phyloP scores from a whole-genome alignment of 2,329 filamentous ascomycete genomes.

The Colletotrichum cereale region DNA sequence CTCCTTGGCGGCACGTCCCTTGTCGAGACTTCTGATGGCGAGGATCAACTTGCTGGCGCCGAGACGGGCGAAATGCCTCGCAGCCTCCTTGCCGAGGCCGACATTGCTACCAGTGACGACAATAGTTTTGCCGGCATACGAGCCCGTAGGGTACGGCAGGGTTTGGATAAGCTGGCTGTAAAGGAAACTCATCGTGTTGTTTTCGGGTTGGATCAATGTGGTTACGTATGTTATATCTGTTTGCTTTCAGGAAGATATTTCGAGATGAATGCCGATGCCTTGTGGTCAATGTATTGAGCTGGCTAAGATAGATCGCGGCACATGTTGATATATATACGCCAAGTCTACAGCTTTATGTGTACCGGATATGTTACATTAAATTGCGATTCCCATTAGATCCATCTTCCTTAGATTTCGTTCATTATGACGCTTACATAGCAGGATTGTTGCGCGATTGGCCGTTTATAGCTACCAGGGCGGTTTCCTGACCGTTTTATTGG shows the following conservation, averaged over 20 bases:
- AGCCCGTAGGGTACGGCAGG: conserved; percentile 43
- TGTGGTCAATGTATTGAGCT: no score
- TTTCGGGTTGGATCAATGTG: not conserved
- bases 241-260: not conserved
- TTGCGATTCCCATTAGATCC: no score
- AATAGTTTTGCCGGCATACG: conserved; percentile 48
- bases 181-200: conserved; percentile 21
- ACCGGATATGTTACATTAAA: not conserved
- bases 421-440: not conserved
- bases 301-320: no score
- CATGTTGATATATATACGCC: not conserved
- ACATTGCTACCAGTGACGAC: conserved; percentile 52
- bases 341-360: no score
- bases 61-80: conserved; percentile 45
- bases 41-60: conserved; percentile 40
- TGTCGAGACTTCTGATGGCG: conserved; percentile 41
- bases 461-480: not conserved
- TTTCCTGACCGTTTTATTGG: not conserved
- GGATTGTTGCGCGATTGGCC: not conserved
- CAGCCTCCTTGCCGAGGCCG: conserved; percentile 52
- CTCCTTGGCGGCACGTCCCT: conserved; percentile 48
- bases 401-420: not conserved
- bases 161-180: conserved; percentile 32
- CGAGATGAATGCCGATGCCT: no score
- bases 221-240: not conserved